Evolutionary conservation across 441 rosid species (phyloP).

Genomic region (Jatropha podagrica): DNA sequence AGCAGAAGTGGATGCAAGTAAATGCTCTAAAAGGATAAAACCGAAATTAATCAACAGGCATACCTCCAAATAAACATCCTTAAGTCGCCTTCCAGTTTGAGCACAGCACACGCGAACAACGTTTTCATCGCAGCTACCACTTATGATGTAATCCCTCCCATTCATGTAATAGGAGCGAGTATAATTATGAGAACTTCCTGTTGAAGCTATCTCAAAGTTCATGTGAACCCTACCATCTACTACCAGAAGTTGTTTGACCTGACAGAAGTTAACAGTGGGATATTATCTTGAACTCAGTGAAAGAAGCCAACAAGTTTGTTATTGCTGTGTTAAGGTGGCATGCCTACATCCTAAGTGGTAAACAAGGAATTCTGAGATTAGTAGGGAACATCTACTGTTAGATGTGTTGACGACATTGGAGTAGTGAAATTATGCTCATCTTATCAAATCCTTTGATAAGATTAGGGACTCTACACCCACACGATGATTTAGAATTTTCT

Average conservation of each 20-base stretch:
- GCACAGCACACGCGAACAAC: conserved; percentile 51
- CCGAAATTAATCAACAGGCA: background rate
- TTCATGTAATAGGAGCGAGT: conserved; percentile 61
- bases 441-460: background rate
- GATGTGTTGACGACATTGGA: background rate
- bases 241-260: conserved; percentile 56
- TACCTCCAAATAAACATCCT: conserved; percentile 57
- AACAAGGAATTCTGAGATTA: background rate
- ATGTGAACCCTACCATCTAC: conserved; percentile 53
- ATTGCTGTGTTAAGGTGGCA: background rate
- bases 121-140: conserved; percentile 58
- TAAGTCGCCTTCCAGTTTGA: conserved; percentile 56
- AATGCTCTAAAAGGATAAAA: background rate
- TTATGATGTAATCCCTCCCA: conserved; percentile 55
- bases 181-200: conserved; percentile 51
- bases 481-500: background rate
- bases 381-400: background rate
- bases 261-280: conserved; percentile 16
- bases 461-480: background rate
- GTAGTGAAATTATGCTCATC: background rate
- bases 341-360: background rate
- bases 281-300: conserved; percentile 2
- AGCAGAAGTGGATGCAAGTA: background rate
- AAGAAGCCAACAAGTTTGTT: background rate
- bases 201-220: conserved; percentile 46